phyloP scores from a whole-genome alignment of 441 rosid genomes.

The Erodium texanum region DNA sequence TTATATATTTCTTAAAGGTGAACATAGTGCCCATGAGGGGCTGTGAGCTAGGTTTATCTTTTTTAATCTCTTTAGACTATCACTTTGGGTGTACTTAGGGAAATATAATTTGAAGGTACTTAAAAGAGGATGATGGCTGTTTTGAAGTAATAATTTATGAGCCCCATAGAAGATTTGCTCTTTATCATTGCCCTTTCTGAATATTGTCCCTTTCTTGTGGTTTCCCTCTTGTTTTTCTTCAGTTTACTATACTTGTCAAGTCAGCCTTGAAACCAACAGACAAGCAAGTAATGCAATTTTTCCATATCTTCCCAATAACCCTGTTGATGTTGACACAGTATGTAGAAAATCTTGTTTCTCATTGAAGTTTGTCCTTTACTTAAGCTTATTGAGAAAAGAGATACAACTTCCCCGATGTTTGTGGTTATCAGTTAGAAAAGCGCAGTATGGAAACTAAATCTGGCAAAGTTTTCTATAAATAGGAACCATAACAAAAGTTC shows the following conservation, averaged over 20 bases:
- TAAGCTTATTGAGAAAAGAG: background rate
- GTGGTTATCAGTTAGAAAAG: background rate
- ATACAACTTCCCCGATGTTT: background rate
- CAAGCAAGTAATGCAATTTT: background rate
- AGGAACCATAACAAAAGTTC: too few relatives aligned
- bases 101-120: constrained; percentile 3
- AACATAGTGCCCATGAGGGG: constrained; percentile 1
- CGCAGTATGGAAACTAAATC: background rate
- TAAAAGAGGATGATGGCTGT: background rate
- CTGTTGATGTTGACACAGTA: background rate
- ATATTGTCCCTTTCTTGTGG: background rate
- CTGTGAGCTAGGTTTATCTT: background rate
- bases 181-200: background rate
- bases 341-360: background rate
- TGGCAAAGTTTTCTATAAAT: background rate
- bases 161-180: constrained; percentile 1
- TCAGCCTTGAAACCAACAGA: background rate
- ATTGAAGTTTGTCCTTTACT: background rate
- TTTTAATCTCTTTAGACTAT: background rate
- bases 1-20: background rate
- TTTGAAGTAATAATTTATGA: constrained; percentile 1
- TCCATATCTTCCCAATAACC: background rate
- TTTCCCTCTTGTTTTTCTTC: background rate
- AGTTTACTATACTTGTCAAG: background rate
- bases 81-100: background rate